Evolutionary conservation across 306 rosid species (phyloP).

Genomic region (Lathyrus tuberosus): DNA sequence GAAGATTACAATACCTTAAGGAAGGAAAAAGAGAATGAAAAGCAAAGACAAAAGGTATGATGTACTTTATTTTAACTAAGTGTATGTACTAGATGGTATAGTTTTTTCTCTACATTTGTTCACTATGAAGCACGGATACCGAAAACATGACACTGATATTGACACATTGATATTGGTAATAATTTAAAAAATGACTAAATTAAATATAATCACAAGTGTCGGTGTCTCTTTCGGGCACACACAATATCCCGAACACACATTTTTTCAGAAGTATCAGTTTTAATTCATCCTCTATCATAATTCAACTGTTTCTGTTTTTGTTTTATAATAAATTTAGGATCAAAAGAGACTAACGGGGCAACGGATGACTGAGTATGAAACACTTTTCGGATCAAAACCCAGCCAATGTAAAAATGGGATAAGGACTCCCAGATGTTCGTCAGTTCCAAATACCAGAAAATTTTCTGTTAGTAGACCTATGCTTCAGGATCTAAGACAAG

Average conservation of each 20-base stretch:
- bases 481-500: slow-evolving; percentile 55
- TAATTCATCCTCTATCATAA: slow-evolving; percentile 6
- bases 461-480: slow-evolving; percentile 57
- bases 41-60: slow-evolving; percentile 62
- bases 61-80: not conserved
- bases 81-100: slow-evolving; percentile 41
- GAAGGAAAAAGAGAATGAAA: slow-evolving; percentile 76
- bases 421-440: slow-evolving; percentile 47
- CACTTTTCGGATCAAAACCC: slow-evolving; percentile 49
- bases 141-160: no score
- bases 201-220: no score
- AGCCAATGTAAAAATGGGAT: slow-evolving; percentile 42
- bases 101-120: slow-evolving; percentile 25
- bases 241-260: no score
- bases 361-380: slow-evolving; percentile 65
- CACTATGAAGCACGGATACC: not conserved
- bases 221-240: no score
- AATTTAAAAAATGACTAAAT: no score
- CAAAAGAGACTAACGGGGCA: slow-evolving; percentile 47
- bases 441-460: slow-evolving; percentile 46
- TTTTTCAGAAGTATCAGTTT: not conserved
- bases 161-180: no score
- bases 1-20: slow-evolving; percentile 56
- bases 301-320: not conserved
- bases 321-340: slow-evolving; percentile 36